These are phyloP conservation scores for Panellus pusillus DNA, from an alignment of 768 basidiomycete genomes.

Conservation along the genomic window DNA sequence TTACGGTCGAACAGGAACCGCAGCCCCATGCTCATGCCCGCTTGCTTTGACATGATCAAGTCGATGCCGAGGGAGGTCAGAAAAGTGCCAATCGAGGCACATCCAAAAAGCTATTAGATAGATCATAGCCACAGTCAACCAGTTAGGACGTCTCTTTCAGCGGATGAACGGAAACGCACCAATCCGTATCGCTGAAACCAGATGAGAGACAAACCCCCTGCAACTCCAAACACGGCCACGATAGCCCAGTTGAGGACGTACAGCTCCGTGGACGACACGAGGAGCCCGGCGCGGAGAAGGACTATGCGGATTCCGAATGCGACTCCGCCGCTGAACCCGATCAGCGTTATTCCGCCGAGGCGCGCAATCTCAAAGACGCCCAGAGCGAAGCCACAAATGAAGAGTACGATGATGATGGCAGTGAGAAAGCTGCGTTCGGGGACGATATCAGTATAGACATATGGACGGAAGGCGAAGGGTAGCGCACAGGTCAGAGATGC, in stretches of 20 bases:
- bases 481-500: constrained; percentile 47
- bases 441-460: not conserved
- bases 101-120: constrained; percentile 42
- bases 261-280: constrained; percentile 35
- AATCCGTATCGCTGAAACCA: constrained; percentile 49
- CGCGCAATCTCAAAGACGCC: constrained; percentile 56
- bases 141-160: not conserved
- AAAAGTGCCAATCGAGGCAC: constrained; percentile 64
- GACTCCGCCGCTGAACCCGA: constrained; percentile 56
- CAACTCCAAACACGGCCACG: constrained; percentile 42
- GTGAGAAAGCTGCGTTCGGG: constrained; percentile 36
- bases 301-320: constrained; percentile 56
- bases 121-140: not conserved
- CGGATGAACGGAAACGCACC: constrained; percentile 37
- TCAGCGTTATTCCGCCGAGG: constrained; percentile 42
- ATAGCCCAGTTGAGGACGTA: constrained; percentile 56
- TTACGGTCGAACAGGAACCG: constrained; percentile 67
- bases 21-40: constrained; percentile 63
- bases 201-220: constrained; percentile 42
- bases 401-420: constrained; percentile 48
- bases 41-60: constrained; percentile 54
- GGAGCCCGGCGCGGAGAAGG: constrained; percentile 49
- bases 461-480: not conserved
- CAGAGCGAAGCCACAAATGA: constrained; percentile 48
- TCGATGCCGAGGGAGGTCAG: constrained; percentile 56